Evolutionary conservation across 345 rosid genomes (phyloP).

Genomic region (Syzygium jambos): DNA sequence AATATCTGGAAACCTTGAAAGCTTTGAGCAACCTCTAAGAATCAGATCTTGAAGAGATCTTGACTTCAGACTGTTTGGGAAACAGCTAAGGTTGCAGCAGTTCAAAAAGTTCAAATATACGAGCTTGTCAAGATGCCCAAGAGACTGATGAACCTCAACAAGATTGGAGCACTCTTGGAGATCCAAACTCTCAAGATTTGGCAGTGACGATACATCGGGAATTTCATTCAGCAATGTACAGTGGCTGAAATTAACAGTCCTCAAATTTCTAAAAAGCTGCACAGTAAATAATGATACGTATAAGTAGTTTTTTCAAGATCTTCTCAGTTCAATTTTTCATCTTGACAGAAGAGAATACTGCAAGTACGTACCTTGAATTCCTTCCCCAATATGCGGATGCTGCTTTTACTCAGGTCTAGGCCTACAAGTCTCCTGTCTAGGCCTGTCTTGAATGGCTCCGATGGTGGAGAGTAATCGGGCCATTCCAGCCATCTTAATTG

Average conservation of each 20-base stretch:
- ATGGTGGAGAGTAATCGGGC: neutral
- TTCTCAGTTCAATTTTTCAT: neutral
- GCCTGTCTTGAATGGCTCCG: neutral
- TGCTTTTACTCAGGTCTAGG: neutral
- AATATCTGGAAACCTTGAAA: conserved; percentile 4
- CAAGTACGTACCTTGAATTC: neutral
- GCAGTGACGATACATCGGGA: neutral
- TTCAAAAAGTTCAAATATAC: neutral
- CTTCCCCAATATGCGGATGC: neutral
- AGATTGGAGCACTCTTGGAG: neutral
- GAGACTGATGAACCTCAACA: neutral
- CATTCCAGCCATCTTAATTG: conserved; percentile 1
- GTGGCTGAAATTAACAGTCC: neutral
- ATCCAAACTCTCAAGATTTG: conserved; percentile 1
- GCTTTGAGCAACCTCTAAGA: neutral
- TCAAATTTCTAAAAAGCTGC: neutral
- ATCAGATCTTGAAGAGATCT: neutral
- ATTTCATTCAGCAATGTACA: neutral
- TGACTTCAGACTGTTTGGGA: neutral
- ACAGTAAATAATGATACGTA: neutral
- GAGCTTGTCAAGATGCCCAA: neutral
- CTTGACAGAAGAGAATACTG: neutral
- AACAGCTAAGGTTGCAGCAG: neutral
- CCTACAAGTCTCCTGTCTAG: neutral
- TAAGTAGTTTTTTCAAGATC: neutral